Evolutionary conservation across 2,329 filamentous ascomycete species (phyloP).

Genomic region (Colletotrichum sp.): DNA sequence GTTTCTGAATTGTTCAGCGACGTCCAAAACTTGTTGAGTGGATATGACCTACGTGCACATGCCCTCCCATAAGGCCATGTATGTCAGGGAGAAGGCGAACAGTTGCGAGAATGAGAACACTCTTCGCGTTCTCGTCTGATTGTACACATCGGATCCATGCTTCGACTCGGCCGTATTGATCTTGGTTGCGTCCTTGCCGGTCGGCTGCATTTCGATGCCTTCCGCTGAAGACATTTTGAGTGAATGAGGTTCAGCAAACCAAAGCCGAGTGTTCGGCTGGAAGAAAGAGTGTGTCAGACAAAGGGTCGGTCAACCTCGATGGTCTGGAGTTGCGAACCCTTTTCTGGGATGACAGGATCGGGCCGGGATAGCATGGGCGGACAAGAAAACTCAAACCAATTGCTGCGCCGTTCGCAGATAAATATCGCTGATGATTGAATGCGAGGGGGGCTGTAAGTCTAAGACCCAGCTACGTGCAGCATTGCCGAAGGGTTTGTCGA

Average conservation of each 20-base stretch:
- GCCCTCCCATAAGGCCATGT: neutral
- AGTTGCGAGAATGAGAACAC: slow-evolving; percentile 1
- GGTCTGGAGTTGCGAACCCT: neutral
- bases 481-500: neutral
- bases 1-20: neutral
- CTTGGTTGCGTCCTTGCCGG: neutral
- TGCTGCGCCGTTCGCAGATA: neutral
- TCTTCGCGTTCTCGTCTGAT: neutral
- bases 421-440: neutral
- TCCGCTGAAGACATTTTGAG: neutral
- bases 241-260: no score
- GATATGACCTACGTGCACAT: neutral
- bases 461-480: neutral
- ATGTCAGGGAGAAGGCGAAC: neutral
- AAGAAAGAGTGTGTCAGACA: neutral
- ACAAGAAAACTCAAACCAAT: neutral
- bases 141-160: neutral
- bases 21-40: no score
- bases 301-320: neutral
- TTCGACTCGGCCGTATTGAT: neutral
- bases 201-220: neutral
- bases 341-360: neutral
- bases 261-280: neutral
- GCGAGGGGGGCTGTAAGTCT: neutral
- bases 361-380: neutral